Evolutionary conservation across 495 filamentous ascomycete genomes (phyloP).

Genomic region (Aspergillus baeticus): DNA sequence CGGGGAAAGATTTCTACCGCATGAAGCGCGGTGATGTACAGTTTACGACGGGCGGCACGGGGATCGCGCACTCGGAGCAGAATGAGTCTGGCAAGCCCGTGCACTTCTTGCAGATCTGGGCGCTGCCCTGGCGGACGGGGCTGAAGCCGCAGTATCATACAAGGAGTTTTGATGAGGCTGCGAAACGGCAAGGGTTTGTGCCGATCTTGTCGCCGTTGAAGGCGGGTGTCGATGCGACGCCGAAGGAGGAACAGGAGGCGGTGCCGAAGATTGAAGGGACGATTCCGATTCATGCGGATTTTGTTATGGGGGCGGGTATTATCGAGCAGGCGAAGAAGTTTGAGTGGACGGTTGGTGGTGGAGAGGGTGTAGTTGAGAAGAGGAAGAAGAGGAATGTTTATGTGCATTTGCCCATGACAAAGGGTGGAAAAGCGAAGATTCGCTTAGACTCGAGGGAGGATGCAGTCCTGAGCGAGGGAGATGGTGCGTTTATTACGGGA

Average conservation of each 20-base stretch:
- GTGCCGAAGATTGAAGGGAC: slow-evolving; percentile 56
- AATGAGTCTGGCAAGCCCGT: slow-evolving; percentile 65
- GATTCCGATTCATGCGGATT: slow-evolving; percentile 78
- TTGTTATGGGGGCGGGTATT: slow-evolving; percentile 71
- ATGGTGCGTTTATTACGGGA: slow-evolving; percentile 65
- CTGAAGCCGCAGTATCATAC: slow-evolving; percentile 72
- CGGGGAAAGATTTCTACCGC: slow-evolving; percentile 60
- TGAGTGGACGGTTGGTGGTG: slow-evolving; percentile 60
- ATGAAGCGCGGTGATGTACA: slow-evolving; percentile 79
- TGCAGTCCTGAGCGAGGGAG: slow-evolving; percentile 63
- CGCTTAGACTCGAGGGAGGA: slow-evolving; percentile 62
- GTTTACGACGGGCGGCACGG: slow-evolving; percentile 76
- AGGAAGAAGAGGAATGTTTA: slow-evolving; percentile 65
- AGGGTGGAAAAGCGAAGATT: slow-evolving; percentile 65
- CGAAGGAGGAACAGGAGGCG: slow-evolving; percentile 55
- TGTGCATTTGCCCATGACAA: slow-evolving; percentile 73
- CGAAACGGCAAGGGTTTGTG: slow-evolving; percentile 66
- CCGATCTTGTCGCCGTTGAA: slow-evolving; percentile 70
- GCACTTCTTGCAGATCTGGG: slow-evolving; percentile 85
- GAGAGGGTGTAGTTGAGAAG: slow-evolving; percentile 36
- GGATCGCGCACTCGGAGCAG: slow-evolving; percentile 74
- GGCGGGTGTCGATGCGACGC: slow-evolving; percentile 56
- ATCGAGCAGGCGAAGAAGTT: slow-evolving; percentile 55
- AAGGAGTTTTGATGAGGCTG: slow-evolving; percentile 61
- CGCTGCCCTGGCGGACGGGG: slow-evolving; percentile 64